A percentile compares a stretch with the other conserved stretches of the same genome.
Evolutionary conservation across 1,284 basidiomycete species (phyloP).

Genomic region (Papiliotrema nemorosa): DNA sequence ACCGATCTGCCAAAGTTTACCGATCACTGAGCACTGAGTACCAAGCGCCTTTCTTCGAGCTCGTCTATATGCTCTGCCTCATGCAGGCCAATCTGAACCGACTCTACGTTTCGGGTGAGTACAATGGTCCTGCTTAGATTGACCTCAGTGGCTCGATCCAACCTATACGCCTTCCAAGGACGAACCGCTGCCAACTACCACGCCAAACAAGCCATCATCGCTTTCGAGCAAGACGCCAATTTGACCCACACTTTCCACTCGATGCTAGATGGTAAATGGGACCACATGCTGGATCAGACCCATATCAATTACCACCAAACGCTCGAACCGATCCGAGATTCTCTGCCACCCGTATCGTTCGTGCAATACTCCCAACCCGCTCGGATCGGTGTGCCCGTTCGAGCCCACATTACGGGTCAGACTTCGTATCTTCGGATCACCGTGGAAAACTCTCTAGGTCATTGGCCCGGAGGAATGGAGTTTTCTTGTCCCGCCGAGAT

Average conservation of each 20-base stretch:
- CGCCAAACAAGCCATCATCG: constrained; percentile 57
- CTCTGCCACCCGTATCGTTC: constrained; percentile 20
- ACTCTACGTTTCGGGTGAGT: constrained; percentile 59
- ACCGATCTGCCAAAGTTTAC: constrained; percentile 59
- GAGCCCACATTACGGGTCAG: constrained; percentile 51
- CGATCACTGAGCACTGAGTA: constrained; percentile 51
- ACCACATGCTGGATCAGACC: constrained; percentile 64
- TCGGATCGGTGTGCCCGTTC: constrained; percentile 32
- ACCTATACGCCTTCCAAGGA: constrained; percentile 62
- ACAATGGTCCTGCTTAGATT: constrained; percentile 61
- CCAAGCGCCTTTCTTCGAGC: constrained; percentile 64
- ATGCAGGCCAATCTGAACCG: constrained; percentile 55
- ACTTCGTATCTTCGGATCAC: constrained; percentile 56
- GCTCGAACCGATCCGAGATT: constrained; percentile 56
- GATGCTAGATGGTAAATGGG: constrained; percentile 55
- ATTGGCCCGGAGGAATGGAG: constrained; percentile 38
- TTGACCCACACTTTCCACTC: constrained; percentile 56
- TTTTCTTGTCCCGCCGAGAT: constrained; percentile 52
- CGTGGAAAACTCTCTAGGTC: constrained; percentile 58
- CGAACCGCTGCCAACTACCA: constrained; percentile 61
- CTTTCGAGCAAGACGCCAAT: constrained; percentile 31
- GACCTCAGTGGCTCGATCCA: constrained; percentile 51
- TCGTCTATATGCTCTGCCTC: constrained; percentile 61
- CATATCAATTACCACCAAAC: constrained; percentile 53
- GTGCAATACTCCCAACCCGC: constrained; percentile 20